Evolutionary conservation across 2,329 filamentous ascomycete genomes (phyloP).

Genomic region (Paracoccidioides brasiliensis): DNA sequence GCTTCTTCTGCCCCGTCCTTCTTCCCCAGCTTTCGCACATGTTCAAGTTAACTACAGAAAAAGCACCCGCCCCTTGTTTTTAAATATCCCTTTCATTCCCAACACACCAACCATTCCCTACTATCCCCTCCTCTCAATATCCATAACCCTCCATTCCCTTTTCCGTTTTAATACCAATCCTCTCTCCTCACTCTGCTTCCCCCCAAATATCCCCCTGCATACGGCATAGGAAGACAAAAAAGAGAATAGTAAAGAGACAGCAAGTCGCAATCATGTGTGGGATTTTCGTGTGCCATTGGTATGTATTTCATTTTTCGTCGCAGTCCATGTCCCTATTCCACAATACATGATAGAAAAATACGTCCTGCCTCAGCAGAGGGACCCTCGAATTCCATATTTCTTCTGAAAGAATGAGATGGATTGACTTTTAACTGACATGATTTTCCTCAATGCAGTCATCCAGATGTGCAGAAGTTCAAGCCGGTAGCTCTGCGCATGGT

Average conservation of each 20-base stretch:
- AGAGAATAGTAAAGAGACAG: background rate
- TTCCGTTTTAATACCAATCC: constrained; percentile 8
- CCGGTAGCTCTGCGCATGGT: constrained; percentile 83
- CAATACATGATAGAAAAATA: background rate
- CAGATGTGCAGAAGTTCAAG: constrained; percentile 94
- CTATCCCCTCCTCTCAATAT: no score
- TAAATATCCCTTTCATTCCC: no score
- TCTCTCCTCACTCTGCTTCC: constrained; percentile 10
- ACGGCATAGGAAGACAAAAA: constrained; percentile 2
- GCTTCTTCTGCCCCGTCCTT: background rate
- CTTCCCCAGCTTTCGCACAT: background rate
- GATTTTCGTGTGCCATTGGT: constrained; percentile 93
- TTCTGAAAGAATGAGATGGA: background rate
- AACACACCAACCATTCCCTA: no score
- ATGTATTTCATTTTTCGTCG: constrained; percentile 26
- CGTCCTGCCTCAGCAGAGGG: background rate
- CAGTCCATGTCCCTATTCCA: background rate
- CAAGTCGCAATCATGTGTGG: constrained; percentile 64
- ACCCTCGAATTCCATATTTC: background rate
- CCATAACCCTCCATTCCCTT: no score
- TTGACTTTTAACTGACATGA: background rate
- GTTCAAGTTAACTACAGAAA: no score
- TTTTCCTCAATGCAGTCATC: constrained; percentile 44
- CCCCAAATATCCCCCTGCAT: no score
- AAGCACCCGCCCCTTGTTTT: no score